Percentiles rank a stretch among this genome's conserved stretches.
These are phyloP conservation scores for Candida schatavii DNA, from an alignment of 805 yeast genomes.

Conservation along the genomic window DNA sequence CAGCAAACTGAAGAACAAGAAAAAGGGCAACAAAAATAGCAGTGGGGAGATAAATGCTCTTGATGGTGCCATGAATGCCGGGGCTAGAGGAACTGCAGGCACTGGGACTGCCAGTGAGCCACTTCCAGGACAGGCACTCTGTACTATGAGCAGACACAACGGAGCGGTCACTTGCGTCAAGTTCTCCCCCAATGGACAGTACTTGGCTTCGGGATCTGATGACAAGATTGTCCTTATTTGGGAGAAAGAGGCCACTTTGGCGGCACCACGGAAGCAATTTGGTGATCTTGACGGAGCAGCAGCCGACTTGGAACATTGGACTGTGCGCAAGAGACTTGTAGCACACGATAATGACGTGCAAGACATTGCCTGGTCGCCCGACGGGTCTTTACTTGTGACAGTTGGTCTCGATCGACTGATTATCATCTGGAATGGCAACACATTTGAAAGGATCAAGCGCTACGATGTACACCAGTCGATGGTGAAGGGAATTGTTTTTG, in stretches of 20 bases:
- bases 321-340: slow-evolving; percentile 84
- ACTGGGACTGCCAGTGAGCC: slow-evolving; percentile 9
- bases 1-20: slow-evolving; percentile 6
- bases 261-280: slow-evolving; percentile 50
- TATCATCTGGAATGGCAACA: slow-evolving; percentile 89
- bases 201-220: slow-evolving; percentile 92
- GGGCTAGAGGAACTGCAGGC: slow-evolving; percentile 8
- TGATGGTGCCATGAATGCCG: slow-evolving; percentile 4
- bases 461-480: slow-evolving; percentile 92
- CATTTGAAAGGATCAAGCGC: slow-evolving; percentile 84
- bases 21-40: slow-evolving; percentile 2
- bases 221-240: slow-evolving; percentile 88
- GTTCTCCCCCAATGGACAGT: slow-evolving; percentile 89
- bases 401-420: slow-evolving; percentile 94
- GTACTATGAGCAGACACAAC: slow-evolving; percentile 91
- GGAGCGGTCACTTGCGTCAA: slow-evolving; percentile 95
- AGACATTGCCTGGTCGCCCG: slow-evolving; percentile 98
- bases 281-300: slow-evolving; percentile 52
- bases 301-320: slow-evolving; percentile 86
- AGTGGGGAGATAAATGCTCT: slow-evolving; percentile 20
- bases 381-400: slow-evolving; percentile 82
- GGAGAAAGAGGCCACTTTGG: slow-evolving; percentile 76
- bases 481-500: slow-evolving; percentile 95
- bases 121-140: slow-evolving; percentile 47
- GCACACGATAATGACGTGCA: slow-evolving; percentile 98